A percentile compares a stretch with the other conserved stretches of the same genome.
These are phyloP conservation scores for Fusarium albosuccineum DNA, from an alignment of 2,329 filamentous ascomycete species.

Conservation along the genomic window DNA sequence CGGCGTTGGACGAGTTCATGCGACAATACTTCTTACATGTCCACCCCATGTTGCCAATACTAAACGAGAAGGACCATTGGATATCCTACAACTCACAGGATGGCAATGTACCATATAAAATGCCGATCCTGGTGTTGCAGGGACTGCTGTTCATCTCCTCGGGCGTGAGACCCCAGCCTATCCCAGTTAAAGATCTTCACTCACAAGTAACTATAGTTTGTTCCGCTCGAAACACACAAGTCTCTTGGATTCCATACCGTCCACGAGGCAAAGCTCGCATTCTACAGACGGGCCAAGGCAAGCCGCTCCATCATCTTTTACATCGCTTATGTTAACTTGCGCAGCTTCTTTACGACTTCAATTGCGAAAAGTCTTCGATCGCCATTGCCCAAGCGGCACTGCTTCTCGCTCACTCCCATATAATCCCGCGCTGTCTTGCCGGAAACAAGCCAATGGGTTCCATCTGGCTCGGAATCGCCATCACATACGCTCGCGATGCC, in stretches of 20 bases:
- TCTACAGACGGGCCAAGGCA: slow-evolving; percentile 44
- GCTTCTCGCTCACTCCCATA: slow-evolving; percentile 41
- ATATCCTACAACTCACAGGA: slow-evolving; percentile 36
- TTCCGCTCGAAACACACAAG: slow-evolving; percentile 35
- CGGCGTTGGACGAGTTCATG: slow-evolving; percentile 46
- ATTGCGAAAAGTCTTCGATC: slow-evolving; percentile 41
- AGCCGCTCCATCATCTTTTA: rapidly evolving
- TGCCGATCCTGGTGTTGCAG: slow-evolving; percentile 42
- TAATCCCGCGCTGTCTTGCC: slow-evolving; percentile 42
- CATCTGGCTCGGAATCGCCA: slow-evolving; percentile 44
- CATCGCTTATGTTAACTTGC: background rate
- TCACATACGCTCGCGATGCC: slow-evolving; percentile 43
- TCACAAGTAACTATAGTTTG: slow-evolving; percentile 24
- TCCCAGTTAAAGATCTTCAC: background rate
- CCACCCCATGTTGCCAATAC: slow-evolving; percentile 45
- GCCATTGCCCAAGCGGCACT: slow-evolving; percentile 43
- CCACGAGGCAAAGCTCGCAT: slow-evolving; percentile 41
- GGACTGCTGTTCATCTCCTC: slow-evolving; percentile 42
- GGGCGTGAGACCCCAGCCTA: slow-evolving; percentile 16
- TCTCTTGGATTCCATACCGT: slow-evolving; percentile 40
- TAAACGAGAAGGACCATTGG: slow-evolving; percentile 46
- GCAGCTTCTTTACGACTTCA: slow-evolving; percentile 45
- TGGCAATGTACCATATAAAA: slow-evolving; percentile 10
- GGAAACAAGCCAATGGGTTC: slow-evolving; percentile 44
- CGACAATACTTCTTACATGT: slow-evolving; percentile 47